Evolutionary conservation across 768 basidiomycete genomes (phyloP).

Genomic region (Pisolithus orientalis): DNA sequence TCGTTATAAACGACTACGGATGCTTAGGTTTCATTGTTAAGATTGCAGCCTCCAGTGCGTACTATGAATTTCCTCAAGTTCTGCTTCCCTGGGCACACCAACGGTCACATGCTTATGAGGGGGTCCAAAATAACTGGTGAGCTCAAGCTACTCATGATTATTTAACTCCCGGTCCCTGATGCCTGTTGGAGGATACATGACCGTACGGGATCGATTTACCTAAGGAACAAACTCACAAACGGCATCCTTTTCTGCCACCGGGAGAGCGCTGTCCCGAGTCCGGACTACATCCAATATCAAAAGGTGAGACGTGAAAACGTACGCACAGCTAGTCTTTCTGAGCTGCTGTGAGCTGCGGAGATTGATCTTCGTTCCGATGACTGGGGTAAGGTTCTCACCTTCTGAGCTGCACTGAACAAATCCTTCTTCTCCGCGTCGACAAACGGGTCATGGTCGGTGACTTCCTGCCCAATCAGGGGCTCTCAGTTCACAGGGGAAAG

Average conservation of each 20-base stretch:
- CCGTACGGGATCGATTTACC: too few relatives aligned
- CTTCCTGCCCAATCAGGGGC: conserved; percentile 50
- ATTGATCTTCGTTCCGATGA: conserved; percentile 76
- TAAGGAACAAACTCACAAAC: conserved; percentile 45
- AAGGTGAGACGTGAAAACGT: neutral
- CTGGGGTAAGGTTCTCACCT: conserved; percentile 63
- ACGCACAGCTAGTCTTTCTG: conserved; percentile 80
- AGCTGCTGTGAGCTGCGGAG: conserved; percentile 55
- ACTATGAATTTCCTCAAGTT: conserved; percentile 75
- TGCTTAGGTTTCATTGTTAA: conserved; percentile 2
- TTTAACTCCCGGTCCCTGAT: conserved; percentile 69
- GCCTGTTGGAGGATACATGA: conserved; percentile 35
- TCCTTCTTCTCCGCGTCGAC: conserved; percentile 67
- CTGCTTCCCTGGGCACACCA: conserved; percentile 61
- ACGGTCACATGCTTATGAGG: conserved; percentile 83
- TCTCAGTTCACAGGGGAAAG: conserved; percentile 63
- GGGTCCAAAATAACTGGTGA: conserved; percentile 66
- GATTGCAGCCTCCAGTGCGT: conserved; percentile 10
- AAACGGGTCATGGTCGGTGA: conserved; percentile 58
- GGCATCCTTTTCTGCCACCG: conserved; percentile 70
- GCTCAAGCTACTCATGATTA: conserved; percentile 63
- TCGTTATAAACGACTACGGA: conserved; percentile 65
- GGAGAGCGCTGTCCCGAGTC: conserved; percentile 55
- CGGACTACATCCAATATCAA: conserved; percentile 6
- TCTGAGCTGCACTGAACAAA: conserved; percentile 59